Conservation (phyloP, 2,329 filamentous ascomycete genomes). For the Exophiala sp. region DNA sequence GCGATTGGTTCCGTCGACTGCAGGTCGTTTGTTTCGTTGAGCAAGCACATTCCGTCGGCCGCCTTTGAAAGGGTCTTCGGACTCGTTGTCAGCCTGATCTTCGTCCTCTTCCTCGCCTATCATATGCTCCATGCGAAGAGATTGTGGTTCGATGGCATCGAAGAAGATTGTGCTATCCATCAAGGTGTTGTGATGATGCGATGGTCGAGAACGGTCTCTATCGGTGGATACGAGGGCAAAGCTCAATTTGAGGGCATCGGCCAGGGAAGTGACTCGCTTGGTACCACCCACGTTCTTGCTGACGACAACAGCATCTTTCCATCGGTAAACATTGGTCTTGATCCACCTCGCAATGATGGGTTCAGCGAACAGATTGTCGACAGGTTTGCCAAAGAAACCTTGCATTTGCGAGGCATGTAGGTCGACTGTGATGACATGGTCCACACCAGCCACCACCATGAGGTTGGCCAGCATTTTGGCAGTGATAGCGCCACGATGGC, state of each 20-base stretch:
- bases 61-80: conserved; percentile 29
- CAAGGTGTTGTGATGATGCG: conserved; percentile 56
- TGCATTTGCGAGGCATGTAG: conserved; percentile 98
- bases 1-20: conserved; percentile 10
- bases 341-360: conserved; percentile 96
- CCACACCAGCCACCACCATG: conserved; percentile 86
- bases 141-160: conserved; percentile 55
- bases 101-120: conserved; percentile 22
- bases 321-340: conserved; percentile 72
- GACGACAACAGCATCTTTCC: conserved; percentile 90
- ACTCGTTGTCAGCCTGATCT: conserved; percentile 31
- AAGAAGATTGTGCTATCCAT: conserved; percentile 74
- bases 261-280: conserved; percentile 92
- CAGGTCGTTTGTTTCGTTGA: conserved; percentile 4
- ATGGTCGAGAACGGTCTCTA: conserved; percentile 45
- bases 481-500: conserved; percentile 91
- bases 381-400: conserved; percentile 95
- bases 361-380: conserved; percentile 95
- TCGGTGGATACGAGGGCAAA: conserved; percentile 95
- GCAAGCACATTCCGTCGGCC: conserved; percentile 6
- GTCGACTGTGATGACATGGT: conserved; percentile 96
- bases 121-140: conserved; percentile 19
- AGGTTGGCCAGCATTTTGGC: conserved; percentile 96
- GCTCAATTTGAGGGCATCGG: conserved; percentile 93
- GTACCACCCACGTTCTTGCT: conserved; percentile 98